Percentiles rank a stretch among this genome's conserved stretches.
Conservation (phyloP, 1,284 basidiomycete species). For the Apiotrichum brassicae region DNA sequence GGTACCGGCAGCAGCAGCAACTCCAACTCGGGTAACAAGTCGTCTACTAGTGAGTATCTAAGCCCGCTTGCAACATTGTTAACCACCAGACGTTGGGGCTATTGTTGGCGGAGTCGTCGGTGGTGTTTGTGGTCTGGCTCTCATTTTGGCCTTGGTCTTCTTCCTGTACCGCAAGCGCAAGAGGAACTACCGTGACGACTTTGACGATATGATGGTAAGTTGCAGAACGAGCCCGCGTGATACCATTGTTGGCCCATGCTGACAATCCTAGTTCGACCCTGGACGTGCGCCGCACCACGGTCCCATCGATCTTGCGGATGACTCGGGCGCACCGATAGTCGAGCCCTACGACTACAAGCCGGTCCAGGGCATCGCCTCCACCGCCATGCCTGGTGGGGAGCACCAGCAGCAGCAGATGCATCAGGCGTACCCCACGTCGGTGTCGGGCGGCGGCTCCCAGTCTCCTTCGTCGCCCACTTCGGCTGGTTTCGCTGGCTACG, state of each 20-base stretch:
- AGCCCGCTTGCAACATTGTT: too few relatives aligned
- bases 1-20: too few relatives aligned
- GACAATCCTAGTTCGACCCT: conserved; percentile 38
- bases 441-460: conserved; percentile 32
- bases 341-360: conserved; percentile 37
- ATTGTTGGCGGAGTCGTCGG: conserved; percentile 46
- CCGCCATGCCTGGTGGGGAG: conserved; percentile 8
- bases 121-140: conserved; percentile 39
- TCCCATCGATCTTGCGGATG: conserved; percentile 40
- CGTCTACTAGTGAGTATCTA: too few relatives aligned
- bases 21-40: too few relatives aligned
- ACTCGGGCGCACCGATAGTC: conserved; percentile 27
- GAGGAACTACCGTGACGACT: conserved; percentile 39
- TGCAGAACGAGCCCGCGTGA: too few relatives aligned
- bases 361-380: conserved; percentile 27
- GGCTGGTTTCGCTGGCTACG: conserved; percentile 39
- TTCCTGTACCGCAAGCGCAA: conserved; percentile 32
- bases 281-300: conserved; percentile 33
- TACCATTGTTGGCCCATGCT: neutral
- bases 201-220: conserved; percentile 46
- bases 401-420: conserved; percentile 40
- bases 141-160: conserved; percentile 34
- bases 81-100: conserved; percentile 32
- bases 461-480: conserved; percentile 27
- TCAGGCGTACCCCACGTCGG: conserved; percentile 3